phyloP scores from a whole-genome alignment of 768 basidiomycete genomes.

The Boletus eberwhitei region DNA sequence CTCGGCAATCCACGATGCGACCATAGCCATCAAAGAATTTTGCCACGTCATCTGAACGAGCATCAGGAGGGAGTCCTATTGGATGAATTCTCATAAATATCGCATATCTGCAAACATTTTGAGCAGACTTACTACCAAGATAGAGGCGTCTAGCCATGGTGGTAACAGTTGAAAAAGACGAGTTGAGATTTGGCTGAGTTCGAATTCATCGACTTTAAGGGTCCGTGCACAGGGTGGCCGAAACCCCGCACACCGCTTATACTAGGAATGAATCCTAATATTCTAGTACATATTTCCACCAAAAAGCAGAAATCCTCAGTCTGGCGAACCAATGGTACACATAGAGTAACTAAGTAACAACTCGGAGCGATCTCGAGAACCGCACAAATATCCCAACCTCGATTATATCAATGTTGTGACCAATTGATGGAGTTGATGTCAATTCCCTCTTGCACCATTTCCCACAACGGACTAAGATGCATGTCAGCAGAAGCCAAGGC shows the following conservation, averaged over 20 bases:
- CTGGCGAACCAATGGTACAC: conserved; percentile 10
- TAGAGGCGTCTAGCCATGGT: conserved; percentile 82
- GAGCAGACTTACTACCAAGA: conserved; percentile 64
- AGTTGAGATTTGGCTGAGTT: conserved; percentile 31
- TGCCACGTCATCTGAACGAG: conserved; percentile 77
- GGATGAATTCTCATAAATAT: neutral
- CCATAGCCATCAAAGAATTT: conserved; percentile 92
- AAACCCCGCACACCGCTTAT: conserved; percentile 19
- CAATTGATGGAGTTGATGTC: conserved; percentile 94
- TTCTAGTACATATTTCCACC: neutral
- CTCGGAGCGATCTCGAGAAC: conserved; percentile 8
- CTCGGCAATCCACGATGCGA: conserved; percentile 83
- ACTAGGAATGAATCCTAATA: neutral
- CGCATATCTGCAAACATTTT: conserved; percentile 1
- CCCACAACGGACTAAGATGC: conserved; percentile 81
- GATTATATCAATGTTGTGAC: conserved; percentile 55
- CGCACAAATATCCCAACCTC: neutral
- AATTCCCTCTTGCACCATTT: conserved; percentile 99
- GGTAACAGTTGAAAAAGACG: conserved; percentile 31
- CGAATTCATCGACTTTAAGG: conserved; percentile 28
- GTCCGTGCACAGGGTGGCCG: conserved; percentile 26
- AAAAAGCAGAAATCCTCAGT: neutral
- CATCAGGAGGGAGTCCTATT: conserved; percentile 77
- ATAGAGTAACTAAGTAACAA: conserved; percentile 6
- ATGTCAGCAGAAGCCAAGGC: conserved; percentile 7